Evolutionary conservation across 2,329 filamentous ascomycete species (phyloP), one percentile per base, ranked within the genome.

Genomic region (Penicillium palitans): DNA sequence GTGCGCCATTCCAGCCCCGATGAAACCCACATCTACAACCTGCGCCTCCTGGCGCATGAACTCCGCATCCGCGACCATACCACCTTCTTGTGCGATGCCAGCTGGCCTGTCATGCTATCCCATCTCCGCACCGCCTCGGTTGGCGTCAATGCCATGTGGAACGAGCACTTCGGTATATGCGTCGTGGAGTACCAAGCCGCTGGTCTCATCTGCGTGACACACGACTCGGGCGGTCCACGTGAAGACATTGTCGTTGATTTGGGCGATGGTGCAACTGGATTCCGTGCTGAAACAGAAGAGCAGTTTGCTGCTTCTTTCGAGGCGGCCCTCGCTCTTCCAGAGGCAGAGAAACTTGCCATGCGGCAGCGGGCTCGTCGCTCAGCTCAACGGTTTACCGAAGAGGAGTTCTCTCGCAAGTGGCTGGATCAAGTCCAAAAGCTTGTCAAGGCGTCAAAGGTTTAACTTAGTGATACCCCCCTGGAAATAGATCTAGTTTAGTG

Each of bases 71-170:
- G 90, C 70, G 89, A 96, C 52, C 81, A 83, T 15, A 92, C 97
- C 44, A 86, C 91, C 57, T 99, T 99, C 73, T 85, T 96, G 62
- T 87, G 92, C 56, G 93, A 99, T 73, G 93, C 91, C 0, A 87
- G 90, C 27, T 99, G 93, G 92, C 86, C 90, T 4, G 85, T 91
- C 66, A 90, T 99, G 53, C 81, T 97, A 10, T 83, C 89, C 33
- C 92, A 90, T 85, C 80, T 98, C 60, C 80, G 85, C 53, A 86
- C 81, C 61, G 87, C 90, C 4, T 93, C 87, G 19, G 85, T 99
- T 2, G 95, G 95, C 50, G 92, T 96, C 31, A 99, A 99, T 68
- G 91, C 90, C 70, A 99, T 99, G 95, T 99, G 95, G 93, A 98
- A 97, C 73, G 95, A 99, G 78, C 95, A 99, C 75, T 99, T 99